Percentiles rank a stretch among this genome's conserved stretches.
phyloP scores from a whole-genome alignment of 495 filamentous ascomycete genomes.

The Oidiodendron maius region DNA sequence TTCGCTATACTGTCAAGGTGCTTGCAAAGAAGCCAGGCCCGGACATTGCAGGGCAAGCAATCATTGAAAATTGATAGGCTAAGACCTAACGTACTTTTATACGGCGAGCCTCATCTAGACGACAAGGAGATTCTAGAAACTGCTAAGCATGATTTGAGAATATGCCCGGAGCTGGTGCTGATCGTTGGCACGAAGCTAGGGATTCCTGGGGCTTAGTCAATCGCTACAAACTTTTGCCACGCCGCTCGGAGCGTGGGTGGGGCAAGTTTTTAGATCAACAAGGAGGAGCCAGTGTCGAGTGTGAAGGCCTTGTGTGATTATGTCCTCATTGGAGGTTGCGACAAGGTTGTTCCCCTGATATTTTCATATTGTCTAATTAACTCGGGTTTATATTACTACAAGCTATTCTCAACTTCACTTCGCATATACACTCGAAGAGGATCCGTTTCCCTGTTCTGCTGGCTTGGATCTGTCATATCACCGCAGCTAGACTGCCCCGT shows the following conservation, averaged over 20 bases:
- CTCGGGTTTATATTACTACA: conserved; percentile 13
- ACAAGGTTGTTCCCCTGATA: conserved; percentile 14
- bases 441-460: no score
- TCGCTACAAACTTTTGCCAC: conserved; percentile 8
- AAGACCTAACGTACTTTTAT: conserved; percentile 15
- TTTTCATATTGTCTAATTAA: conserved; percentile 17
- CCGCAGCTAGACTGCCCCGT: no score
- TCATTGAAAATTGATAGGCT: conserved; percentile 11
- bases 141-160: conserved; percentile 9
- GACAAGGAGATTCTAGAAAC: conserved; percentile 15
- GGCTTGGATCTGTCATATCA: no score
- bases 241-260: conserved; percentile 6
- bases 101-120: conserved; percentile 12
- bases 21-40: conserved; percentile 13
- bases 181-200: conserved; percentile 11
- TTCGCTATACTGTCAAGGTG: conserved; percentile 10
- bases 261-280: conserved; percentile 14
- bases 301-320: conserved; percentile 11
- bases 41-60: conserved; percentile 11
- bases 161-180: conserved; percentile 8
- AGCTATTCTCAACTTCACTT: conserved; percentile 14
- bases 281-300: conserved; percentile 10
- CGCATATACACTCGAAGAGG: conserved; percentile 3
- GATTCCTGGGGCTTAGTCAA: conserved; percentile 10
- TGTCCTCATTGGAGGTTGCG: conserved; percentile 12